A percentile compares a stretch with the other conserved stretches of the same genome.
Evolutionary conservation across 306 rosid genomes (phyloP).

Genomic region (Styphnolobium japonicum): DNA sequence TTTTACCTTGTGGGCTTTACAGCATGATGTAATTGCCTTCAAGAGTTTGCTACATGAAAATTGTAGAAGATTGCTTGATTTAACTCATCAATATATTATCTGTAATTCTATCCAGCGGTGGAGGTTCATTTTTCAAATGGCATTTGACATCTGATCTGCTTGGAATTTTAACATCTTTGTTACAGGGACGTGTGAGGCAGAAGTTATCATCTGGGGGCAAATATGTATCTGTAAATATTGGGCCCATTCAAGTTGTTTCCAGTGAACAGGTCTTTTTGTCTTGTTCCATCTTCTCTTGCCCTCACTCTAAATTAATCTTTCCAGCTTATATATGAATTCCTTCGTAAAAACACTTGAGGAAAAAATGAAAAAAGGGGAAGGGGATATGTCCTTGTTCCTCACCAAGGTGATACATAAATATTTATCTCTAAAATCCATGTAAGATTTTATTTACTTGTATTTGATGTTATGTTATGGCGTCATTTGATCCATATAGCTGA

Average conservation of each 20-base stretch:
- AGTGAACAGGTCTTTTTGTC: constrained; percentile 69
- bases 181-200: constrained; percentile 68
- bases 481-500: no score
- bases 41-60: background rate
- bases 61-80: background rate
- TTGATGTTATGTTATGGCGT: no score
- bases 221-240: constrained; percentile 83
- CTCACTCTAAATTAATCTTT: background rate
- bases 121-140: background rate
- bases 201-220: constrained; percentile 75
- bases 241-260: constrained; percentile 78
- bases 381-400: no score
- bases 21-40: background rate
- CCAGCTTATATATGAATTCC: background rate
- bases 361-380: no score
- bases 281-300: background rate
- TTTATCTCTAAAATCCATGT: no score
- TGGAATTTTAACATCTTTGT: background rate
- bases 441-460: no score
- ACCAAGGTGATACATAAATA: no score
- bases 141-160: background rate
- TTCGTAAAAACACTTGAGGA: background rate
- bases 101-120: background rate
- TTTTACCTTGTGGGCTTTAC: background rate
- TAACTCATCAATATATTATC: background rate